A percentile compares a stretch with the other conserved stretches of the same genome.
Evolutionary conservation across 345 rosid species (phyloP).

Genomic region (Aurinia saxatilis): DNA sequence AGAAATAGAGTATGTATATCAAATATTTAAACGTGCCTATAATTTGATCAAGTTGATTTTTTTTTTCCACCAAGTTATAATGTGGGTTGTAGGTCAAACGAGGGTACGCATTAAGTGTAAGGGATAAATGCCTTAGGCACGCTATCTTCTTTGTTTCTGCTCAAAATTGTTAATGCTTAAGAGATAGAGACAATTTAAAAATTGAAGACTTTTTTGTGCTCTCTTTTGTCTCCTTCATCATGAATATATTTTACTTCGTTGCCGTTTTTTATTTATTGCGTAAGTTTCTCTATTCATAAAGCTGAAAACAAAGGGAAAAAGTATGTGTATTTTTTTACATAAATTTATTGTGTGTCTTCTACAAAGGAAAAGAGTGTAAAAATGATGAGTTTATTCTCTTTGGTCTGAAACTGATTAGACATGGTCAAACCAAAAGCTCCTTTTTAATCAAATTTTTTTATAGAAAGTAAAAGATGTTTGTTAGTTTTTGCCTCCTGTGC

Average conservation of each 20-base stretch:
- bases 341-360: too few relatives aligned
- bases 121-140: not conserved
- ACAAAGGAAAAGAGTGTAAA: not conserved
- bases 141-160: slow-evolving; percentile 5
- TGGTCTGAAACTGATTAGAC: slow-evolving; percentile 26
- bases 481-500: slow-evolving; percentile 11
- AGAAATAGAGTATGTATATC: too few relatives aligned
- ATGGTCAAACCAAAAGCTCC: slow-evolving; percentile 26
- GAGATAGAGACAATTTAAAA: not conserved
- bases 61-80: too few relatives aligned
- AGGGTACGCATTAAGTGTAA: too few relatives aligned
- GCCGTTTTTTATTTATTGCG: too few relatives aligned
- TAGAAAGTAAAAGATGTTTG: not conserved
- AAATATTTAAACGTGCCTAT: too few relatives aligned
- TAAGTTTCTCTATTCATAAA: too few relatives aligned
- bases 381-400: slow-evolving; percentile 1
- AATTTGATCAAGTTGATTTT: too few relatives aligned
- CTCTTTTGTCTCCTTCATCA: slow-evolving; percentile 8
- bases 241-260: not conserved
- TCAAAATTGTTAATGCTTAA: not conserved
- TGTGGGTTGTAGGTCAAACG: too few relatives aligned
- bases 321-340: too few relatives aligned
- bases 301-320: not conserved
- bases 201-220: not conserved
- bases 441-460: slow-evolving; percentile 1